Evolutionary conservation across 2,329 filamentous ascomycete genomes (phyloP).

Genomic region (Diaporthe ilicicola): DNA sequence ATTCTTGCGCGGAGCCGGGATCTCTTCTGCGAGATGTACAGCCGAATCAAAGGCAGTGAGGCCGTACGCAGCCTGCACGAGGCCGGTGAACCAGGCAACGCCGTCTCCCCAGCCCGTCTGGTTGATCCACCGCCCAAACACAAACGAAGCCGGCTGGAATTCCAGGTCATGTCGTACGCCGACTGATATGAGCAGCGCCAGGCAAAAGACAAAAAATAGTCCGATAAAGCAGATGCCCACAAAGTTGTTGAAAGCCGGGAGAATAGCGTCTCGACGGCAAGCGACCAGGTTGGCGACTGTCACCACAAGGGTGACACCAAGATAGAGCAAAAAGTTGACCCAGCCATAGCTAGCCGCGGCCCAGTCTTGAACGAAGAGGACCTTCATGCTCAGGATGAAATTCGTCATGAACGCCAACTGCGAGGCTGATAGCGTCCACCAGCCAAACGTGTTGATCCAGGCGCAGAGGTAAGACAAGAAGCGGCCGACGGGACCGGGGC

Average conservation of each 20-base stretch:
- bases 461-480: neutral
- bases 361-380: conserved; percentile 3
- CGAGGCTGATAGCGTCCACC: conserved; percentile 6
- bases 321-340: conserved; percentile 9
- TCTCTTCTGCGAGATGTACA: conserved; percentile 18
- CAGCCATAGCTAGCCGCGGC: neutral
- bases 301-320: neutral
- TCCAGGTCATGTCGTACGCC: neutral
- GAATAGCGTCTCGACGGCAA: neutral
- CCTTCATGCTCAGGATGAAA: conserved; percentile 10
- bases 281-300: neutral
- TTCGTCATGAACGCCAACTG: conserved; percentile 1
- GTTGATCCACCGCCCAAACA: conserved; percentile 4
- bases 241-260: conserved; percentile 5
- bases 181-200: neutral
- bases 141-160: neutral
- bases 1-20: conserved; percentile 1
- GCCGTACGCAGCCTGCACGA: conserved; percentile 1
- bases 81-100: conserved; percentile 1
- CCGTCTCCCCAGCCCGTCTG: conserved; percentile 13
- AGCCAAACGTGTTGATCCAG: conserved; percentile 1
- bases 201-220: neutral
- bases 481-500: neutral
- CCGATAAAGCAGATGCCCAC: conserved; percentile 5
- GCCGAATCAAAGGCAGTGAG: conserved; percentile 4